Conservation (phyloP, 2,329 filamentous ascomycete genomes). For the Fusarium subglutinans region DNA sequence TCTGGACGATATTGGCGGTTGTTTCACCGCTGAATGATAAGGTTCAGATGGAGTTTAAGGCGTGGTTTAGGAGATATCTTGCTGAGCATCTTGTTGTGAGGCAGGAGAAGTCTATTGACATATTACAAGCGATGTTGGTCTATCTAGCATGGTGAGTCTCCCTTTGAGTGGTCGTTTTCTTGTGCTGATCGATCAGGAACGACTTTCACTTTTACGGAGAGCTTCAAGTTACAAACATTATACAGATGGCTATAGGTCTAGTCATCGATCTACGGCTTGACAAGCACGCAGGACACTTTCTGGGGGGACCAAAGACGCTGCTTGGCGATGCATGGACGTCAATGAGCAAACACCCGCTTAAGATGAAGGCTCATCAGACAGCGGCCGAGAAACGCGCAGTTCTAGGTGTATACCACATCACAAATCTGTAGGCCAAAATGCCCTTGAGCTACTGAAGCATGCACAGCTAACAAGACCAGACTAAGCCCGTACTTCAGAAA, state of each 20-base stretch:
- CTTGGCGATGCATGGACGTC: conserved; percentile 47
- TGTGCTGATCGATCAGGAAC: conserved; percentile 41
- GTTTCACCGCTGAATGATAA: conserved; percentile 45
- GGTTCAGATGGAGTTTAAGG: conserved; percentile 46
- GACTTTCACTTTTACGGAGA: conserved; percentile 53
- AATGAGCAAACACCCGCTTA: conserved; percentile 22
- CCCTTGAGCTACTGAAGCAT: rapidly evolving
- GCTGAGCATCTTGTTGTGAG: conserved; percentile 50
- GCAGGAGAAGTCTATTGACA: conserved; percentile 48
- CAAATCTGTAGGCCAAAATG: conserved; percentile 43
- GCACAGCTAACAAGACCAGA: neutral
- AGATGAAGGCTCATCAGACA: conserved; percentile 38
- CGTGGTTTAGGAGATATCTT: conserved; percentile 50
- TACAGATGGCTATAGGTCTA: conserved; percentile 52
- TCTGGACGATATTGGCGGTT: conserved; percentile 50
- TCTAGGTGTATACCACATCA: conserved; percentile 52
- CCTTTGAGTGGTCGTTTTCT: no score
- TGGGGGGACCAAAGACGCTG: conserved; percentile 41
- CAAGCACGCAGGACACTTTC: conserved; percentile 38
- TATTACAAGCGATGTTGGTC: conserved; percentile 52
- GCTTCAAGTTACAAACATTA: conserved; percentile 48
- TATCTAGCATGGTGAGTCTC: conserved; percentile 49
- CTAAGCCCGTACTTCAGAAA: conserved; percentile 43
- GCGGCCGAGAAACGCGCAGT: conserved; percentile 52
- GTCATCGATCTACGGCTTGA: conserved; percentile 52